Evolutionary conservation across 805 yeast genomes (phyloP), one percentile per base, ranked within the genome.

Genomic region (Metschnikowia gelsemii): DNA sequence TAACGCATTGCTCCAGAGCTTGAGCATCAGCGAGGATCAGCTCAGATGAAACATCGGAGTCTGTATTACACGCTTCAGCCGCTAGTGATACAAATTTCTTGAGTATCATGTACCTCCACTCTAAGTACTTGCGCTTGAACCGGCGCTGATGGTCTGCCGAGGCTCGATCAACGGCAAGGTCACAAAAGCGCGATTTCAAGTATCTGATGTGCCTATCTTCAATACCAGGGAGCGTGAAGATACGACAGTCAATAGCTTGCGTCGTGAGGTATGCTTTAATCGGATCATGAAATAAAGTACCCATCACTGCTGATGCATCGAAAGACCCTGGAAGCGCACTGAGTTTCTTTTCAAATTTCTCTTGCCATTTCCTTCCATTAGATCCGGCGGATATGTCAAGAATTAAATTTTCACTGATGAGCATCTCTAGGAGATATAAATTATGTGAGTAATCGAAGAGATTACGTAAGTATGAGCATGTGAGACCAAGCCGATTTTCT

Each of bases 401-500:
- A 6, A 49, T 21, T 29, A 56, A 60, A 45, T 58, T 49, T 14
- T 29, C 17, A 19, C 44, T 27, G 16, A 72, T 51, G 42, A 63
- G 47, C 49, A 54, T 56, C 37, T 53, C 38, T 8, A 48, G 30
- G 24, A 46, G 26, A 42, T 47, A 46, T 24, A 23, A 39, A 17
- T 47, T 47, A 9, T 29, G 19, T 6, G 45, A 18, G 13, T 41
- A 23, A 8, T 45, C 49, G 12, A 72, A 59, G 8, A 56, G 41
- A 8, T 58, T 53, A 29, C 61, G 46, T 8, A 75, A 45, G 13
- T 40, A 35, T 32, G 51, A 59, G 43, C 65, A 67, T 1, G 63
- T 56, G 11, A 68, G 53, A 0, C 75, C 68, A 4, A 76, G 58
- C 3, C 42, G 44, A 40, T 65, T 66, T 13, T 39, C 26, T 4